phyloP scores from a whole-genome alignment of 1,284 basidiomycete genomes.

The Sanguinoderma infundibulare region DNA sequence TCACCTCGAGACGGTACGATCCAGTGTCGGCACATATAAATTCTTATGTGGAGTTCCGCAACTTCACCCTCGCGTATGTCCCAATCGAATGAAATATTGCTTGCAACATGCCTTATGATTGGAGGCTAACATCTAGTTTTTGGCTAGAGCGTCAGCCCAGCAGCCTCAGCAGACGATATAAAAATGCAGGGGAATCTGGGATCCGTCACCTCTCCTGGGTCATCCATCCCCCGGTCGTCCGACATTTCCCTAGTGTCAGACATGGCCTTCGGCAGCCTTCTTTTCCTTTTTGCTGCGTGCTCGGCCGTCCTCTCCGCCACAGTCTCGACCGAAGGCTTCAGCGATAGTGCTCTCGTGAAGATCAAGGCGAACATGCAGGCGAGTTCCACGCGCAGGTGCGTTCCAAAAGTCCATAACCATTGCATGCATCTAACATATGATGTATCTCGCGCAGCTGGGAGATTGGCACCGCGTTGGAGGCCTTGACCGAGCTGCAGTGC shows the following conservation, averaged over 20 bases:
- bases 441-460: conserved; percentile 59
- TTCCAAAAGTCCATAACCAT: too few relatives aligned
- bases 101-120: too few relatives aligned
- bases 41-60: too few relatives aligned
- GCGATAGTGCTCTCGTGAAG: conserved; percentile 21
- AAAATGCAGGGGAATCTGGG: too few relatives aligned
- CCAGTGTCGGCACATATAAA: too few relatives aligned
- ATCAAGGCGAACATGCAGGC: conserved; percentile 31
- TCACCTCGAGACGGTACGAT: too few relatives aligned
- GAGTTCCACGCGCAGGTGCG: conserved; percentile 38
- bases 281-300: conserved; percentile 8
- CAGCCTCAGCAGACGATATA: not conserved
- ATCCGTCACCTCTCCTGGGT: not conserved
- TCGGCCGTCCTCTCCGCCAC: conserved; percentile 4
- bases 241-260: conserved; percentile 3
- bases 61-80: too few relatives aligned
- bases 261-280: conserved; percentile 10
- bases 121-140: not conserved
- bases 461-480: conserved; percentile 66
- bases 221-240: not conserved
- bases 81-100: too few relatives aligned
- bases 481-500: conserved; percentile 64
- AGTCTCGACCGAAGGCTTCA: conserved; percentile 20
- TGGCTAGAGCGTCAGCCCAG: not conserved
- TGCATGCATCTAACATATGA: not conserved